A percentile compares a stretch with the other conserved stretches of the same genome.
These are phyloP conservation scores for Apophysomyces variabilis DNA, from an alignment of 371 early-diverging fungal genomes.

Conservation along the genomic window DNA sequence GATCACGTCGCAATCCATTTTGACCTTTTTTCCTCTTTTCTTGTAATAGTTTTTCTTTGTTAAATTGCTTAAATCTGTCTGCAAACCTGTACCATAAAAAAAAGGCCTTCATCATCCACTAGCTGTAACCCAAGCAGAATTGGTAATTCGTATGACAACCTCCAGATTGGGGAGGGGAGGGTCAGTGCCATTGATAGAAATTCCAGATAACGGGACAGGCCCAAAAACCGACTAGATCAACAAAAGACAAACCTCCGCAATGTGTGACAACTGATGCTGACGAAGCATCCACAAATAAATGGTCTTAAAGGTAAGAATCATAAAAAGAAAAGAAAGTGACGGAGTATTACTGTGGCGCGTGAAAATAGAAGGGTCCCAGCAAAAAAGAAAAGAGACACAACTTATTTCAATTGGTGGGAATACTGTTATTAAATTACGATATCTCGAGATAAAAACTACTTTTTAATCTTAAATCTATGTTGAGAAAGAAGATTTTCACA, in stretches of 20 bases:
- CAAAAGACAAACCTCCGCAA: not conserved
- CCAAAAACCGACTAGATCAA: not conserved
- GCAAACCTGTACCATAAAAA: constrained; percentile 2
- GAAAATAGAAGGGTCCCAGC: not conserved
- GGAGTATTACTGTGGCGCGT: not conserved
- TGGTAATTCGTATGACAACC: no score
- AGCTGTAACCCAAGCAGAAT: no score
- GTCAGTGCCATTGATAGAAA: not conserved
- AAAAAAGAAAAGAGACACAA: not conserved
- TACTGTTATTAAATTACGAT: no score
- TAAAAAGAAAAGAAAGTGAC: not conserved
- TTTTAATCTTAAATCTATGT: no score
- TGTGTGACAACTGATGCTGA: not conserved
- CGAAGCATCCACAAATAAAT: not conserved
- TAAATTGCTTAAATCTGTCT: not conserved
- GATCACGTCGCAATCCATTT: not conserved
- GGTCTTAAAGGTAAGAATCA: not conserved
- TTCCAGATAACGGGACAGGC: constrained; percentile 4
- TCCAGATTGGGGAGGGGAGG: no score
- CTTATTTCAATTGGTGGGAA: no score
- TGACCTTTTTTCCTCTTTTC: not conserved
- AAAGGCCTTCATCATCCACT: not conserved
- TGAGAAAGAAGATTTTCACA: no score
- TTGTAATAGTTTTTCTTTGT: constrained; percentile 4
- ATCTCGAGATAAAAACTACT: no score